Percentiles rank a stretch among this genome's conserved stretches.
Conservation (phyloP, 202 grass and related monocot genomes). For the Alloteropsis angusta region DNA sequence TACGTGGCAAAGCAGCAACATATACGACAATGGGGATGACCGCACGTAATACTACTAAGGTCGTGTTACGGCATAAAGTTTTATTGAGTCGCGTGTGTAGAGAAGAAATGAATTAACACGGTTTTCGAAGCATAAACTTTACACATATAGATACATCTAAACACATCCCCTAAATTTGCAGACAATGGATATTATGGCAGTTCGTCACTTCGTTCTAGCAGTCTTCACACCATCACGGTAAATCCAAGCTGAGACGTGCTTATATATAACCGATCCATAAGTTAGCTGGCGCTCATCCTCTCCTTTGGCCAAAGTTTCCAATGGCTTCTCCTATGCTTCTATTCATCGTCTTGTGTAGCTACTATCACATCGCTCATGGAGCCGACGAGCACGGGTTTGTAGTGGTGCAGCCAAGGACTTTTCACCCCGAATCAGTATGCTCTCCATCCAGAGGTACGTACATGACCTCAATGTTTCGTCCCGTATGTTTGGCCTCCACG, state of each 20-base stretch:
- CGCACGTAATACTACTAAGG: background rate
- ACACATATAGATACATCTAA: too few relatives aligned
- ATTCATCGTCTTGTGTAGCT: background rate
- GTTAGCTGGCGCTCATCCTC: background rate
- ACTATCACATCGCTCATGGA: background rate
- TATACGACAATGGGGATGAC: background rate
- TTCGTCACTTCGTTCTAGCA: background rate
- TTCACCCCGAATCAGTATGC: background rate
- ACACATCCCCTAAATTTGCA: too few relatives aligned
- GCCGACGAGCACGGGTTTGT: background rate
- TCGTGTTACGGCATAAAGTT: too few relatives aligned
- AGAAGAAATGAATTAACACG: too few relatives aligned
- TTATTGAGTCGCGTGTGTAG: too few relatives aligned
- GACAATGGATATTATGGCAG: background rate
- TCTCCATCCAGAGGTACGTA: background rate
- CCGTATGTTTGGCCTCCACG: background rate
- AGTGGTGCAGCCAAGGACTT: background rate
- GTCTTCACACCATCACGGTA: background rate
- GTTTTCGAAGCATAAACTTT: too few relatives aligned
- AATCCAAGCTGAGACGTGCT: background rate
- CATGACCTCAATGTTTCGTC: too few relatives aligned
- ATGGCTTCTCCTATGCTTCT: background rate
- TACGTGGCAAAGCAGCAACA: background rate
- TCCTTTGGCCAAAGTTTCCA: background rate
- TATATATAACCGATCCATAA: background rate